Evolutionary conservation across 768 basidiomycete genomes (phyloP).

Genomic region (Candolleomyces efflorescens): DNA sequence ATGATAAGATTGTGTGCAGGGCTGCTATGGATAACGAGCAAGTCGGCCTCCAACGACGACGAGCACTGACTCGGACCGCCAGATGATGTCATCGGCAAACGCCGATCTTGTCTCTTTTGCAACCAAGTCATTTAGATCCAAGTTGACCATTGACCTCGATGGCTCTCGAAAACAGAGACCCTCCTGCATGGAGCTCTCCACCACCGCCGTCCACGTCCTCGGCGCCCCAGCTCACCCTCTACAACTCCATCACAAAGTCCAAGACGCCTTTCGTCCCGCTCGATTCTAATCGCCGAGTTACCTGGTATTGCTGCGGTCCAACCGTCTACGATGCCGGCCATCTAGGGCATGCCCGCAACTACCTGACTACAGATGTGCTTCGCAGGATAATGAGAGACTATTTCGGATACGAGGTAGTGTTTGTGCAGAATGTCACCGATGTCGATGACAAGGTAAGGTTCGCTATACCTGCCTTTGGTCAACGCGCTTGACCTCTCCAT

Average conservation of each 20-base stretch:
- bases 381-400: conserved; percentile 91
- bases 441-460: conserved; percentile 92
- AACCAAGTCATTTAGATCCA: conserved; percentile 3
- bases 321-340: conserved; percentile 98
- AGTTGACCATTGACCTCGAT: not conserved
- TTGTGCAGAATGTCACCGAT: conserved; percentile 99
- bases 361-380: conserved; percentile 91
- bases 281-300: conserved; percentile 63
- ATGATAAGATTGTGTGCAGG: not conserved
- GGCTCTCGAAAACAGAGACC: conserved; percentile 8
- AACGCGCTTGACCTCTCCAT: conserved; percentile 11
- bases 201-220: conserved; percentile 1
- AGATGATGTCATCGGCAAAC: not conserved
- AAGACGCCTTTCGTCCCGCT: conserved; percentile 84
- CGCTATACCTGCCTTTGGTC: not conserved
- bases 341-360: conserved; percentile 99
- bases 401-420: conserved; percentile 96
- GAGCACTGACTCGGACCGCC: not conserved
- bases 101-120: not conserved
- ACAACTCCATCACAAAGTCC: conserved; percentile 87
- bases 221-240: conserved; percentile 34
- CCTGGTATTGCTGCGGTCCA: conserved; percentile 99
- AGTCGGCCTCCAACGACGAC: too few relatives aligned
- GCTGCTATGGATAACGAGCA: too few relatives aligned
- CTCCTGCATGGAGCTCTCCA: conserved; percentile 8